Conservation (phyloP, 345 rosid species). For the thale cress (Arabidopsis thaliana) region TAIR10.1 NC_003074.8:3234001-3234500, state of each 20-base stretch:
- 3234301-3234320: conserved; percentile 93
- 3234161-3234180: conserved; percentile 80
- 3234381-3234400: background rate
- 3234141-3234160: conserved; percentile 85
- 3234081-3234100: conserved; percentile 90
- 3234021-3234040: conserved; percentile 18
- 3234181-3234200: conserved; percentile 52
- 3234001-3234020: conserved; percentile 42
- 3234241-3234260: background rate
- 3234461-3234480: conserved; percentile 71
- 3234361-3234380: conserved; percentile 5
- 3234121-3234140: conserved; percentile 68
- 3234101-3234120: conserved; percentile 86
- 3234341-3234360: conserved; percentile 65
- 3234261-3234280: conserved; percentile 75
- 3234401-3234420: conserved; percentile 30
- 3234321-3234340: conserved; percentile 83
- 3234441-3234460: conserved; percentile 77
- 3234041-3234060: conserved; percentile 13
- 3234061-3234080: conserved; percentile 17
- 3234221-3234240: background rate
- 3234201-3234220: background rate
- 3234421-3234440: conserved; percentile 64
- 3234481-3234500: conserved; percentile 78
- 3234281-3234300: conserved; percentile 95